Evolutionary conservation across 1,139 yeast species (phyloP), one percentile per base, ranked within the genome.

Genomic region (Blastobotrys malaysiensis): DNA sequence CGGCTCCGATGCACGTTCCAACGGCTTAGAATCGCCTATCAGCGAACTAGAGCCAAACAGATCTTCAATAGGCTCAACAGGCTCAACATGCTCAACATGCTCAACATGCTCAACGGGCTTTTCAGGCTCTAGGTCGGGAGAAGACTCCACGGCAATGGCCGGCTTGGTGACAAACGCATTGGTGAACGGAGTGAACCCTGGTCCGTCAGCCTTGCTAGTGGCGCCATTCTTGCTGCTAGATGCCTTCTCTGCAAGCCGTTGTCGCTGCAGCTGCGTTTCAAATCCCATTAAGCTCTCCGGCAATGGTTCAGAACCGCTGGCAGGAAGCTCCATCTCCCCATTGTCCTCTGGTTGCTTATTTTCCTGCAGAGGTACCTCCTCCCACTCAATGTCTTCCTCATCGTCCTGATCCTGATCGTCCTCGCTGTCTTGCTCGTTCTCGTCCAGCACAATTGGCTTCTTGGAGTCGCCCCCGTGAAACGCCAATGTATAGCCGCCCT

Each of bases 401-500:
- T 70, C 71, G 9, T 59, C 52, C 16, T 50, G 56, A 52, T 65
- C 51, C 53, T 71, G 54, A 5, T 46, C 51, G 56, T 64, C 31
- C 60, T 63, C 43, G 11, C 11, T 9, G 31, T 9, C n/a, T n/a
- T n/a, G 31, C 54, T 71, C 64, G n/a, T 21, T 51, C 43, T 14
- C 39, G 43, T 48, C 65, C 65, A 43, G 61, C 61, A 4, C n/a
- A 55, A 4, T 52, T 39, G 19, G 46, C 50, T 14, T 36, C 50
- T 51, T 52, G 7, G 36, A 43, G 7, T 48, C 80, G 5, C 71
- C 75, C 1, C 65, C 74, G 2, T 76, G 79, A 50, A 93, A 74
- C 0, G 95, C 83, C 46, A 95, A 72, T 0, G 95, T 82, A 91
- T 95, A 93, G 0, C 99, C 99, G 60, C 83, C 85, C 7, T 84